Evolutionary conservation across 2,329 filamentous ascomycete genomes (phyloP), one percentile per base, ranked within the genome.

Genomic region (Fusarium decemcellulare): DNA sequence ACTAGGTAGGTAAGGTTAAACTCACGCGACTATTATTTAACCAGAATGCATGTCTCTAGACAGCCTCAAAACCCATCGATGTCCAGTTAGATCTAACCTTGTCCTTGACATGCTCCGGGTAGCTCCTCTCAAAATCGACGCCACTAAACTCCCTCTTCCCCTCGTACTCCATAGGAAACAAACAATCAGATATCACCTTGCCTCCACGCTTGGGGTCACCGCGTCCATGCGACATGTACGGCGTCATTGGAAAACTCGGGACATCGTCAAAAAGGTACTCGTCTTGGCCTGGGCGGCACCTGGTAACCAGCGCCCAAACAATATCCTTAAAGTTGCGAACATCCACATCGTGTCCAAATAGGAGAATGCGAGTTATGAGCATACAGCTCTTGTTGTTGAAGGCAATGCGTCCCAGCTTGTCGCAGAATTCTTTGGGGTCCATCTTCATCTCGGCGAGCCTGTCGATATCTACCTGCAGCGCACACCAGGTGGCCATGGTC

Each of bases 401-500:
- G 4, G 60, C 32, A 8, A 69, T 8, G 4, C 54, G 18, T 5
- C 67, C 67, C 0, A 70, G 59, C n/a, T 51, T 59, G 2, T 34
- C 51, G 11, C 66, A 70, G 14, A 70, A 70, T 8, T 59, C 54
- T 15, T 57, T 48, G 1, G 62, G 5, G 2, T 55, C 63, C 3
- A 62, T 69, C 6, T 63, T 66, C 15, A 61, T 32, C 4, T 84
- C 81, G n/a, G 85, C 84, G 8, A 91, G 82, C 71, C 86, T 86
- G 11, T 82, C 77, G 2, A 83, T 86, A 72, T 91, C 88, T 14
- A 90, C 84, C 61, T 89, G 84, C 70, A 91, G 66, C 0, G 78
- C 83, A 1, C 79, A 78, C 85, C 85, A 87, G 0, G 80, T 86
- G 0, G 81, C 84, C 62, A 84, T 81, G 1, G 82, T 79, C 61